Evolutionary conservation across 805 yeast genomes (phyloP).

Genomic region (Candida suzukii): DNA sequence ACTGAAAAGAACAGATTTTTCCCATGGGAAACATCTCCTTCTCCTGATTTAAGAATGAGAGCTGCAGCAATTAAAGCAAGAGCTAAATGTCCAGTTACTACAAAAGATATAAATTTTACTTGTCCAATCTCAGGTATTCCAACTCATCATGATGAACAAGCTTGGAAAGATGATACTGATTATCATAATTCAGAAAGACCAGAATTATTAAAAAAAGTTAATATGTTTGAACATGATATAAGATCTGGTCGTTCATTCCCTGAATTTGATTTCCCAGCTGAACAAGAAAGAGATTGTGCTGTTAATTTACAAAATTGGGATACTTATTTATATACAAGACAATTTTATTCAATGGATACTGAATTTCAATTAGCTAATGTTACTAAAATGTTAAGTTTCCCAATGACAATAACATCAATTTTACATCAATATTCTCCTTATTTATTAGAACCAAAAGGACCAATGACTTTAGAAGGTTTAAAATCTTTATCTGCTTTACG

Average conservation of each 20-base stretch:
- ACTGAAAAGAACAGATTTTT: conserved; percentile 69
- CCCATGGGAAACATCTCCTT: conserved; percentile 90
- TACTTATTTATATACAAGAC: conserved; percentile 84
- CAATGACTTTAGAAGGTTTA: conserved; percentile 85
- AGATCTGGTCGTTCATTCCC: conserved; percentile 93
- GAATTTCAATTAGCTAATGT: conserved; percentile 94
- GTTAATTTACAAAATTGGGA: conserved; percentile 88
- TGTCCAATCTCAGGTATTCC: conserved; percentile 96
- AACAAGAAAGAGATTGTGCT: conserved; percentile 65
- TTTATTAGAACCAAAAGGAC: conserved; percentile 73
- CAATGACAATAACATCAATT: conserved; percentile 79
- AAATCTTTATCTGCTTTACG: conserved; percentile 89
- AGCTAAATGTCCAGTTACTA: conserved; percentile 88
- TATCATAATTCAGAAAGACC: conserved; percentile 65
- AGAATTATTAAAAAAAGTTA: conserved; percentile 76
- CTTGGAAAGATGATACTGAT: conserved; percentile 75
- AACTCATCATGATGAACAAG: conserved; percentile 84
- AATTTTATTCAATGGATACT: conserved; percentile 92
- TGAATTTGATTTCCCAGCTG: conserved; percentile 88
- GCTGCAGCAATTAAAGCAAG: conserved; percentile 86
- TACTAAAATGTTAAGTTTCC: conserved; percentile 90
- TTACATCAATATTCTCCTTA: conserved; percentile 86
- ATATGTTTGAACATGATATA: conserved; percentile 89
- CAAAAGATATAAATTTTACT: conserved; percentile 69
- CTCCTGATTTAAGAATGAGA: conserved; percentile 77